Conservation (phyloP, 768 basidiomycete species). For the Kwoniella dejecticola region DNA sequence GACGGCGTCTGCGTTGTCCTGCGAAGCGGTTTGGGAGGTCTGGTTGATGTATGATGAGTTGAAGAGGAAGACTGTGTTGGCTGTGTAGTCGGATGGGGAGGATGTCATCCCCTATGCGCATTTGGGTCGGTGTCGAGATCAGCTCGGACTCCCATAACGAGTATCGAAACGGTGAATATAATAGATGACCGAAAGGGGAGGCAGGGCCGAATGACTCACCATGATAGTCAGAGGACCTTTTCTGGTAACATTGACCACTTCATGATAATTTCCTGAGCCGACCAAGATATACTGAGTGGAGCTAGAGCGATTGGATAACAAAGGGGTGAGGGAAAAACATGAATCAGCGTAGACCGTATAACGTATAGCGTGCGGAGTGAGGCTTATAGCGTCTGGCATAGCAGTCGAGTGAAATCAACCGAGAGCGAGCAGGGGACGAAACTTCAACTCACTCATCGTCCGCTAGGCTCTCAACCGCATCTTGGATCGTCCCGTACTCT, state of each 20-base stretch:
- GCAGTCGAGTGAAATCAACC: no score
- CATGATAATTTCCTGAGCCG: slow-evolving; percentile 65
- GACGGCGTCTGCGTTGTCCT: slow-evolving; percentile 65
- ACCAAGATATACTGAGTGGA: slow-evolving; percentile 61
- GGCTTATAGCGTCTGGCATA: no score
- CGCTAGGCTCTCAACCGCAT: not conserved
- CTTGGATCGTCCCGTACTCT: slow-evolving; percentile 14
- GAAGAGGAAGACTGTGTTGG: slow-evolving; percentile 26
- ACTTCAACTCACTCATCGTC: not conserved
- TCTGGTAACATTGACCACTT: slow-evolving; percentile 65
- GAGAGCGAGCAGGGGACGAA: no score
- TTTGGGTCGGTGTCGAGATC: no score
- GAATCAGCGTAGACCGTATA: no score
- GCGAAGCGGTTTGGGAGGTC: slow-evolving; percentile 26
- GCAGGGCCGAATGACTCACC: no score
- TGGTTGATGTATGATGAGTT: slow-evolving; percentile 33
- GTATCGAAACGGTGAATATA: no score
- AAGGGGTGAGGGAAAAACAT: no score
- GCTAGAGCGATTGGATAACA: slow-evolving; percentile 48
- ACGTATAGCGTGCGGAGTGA: no score
- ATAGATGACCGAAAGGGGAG: no score
- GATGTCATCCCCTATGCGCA: slow-evolving; percentile 10
- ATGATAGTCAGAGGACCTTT: slow-evolving; percentile 63
- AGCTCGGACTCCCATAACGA: no score
- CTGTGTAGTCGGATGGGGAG: not conserved